Conservation (phyloP, 495 filamentous ascomycete genomes). For the Beverwykella pulmonaria region DNA sequence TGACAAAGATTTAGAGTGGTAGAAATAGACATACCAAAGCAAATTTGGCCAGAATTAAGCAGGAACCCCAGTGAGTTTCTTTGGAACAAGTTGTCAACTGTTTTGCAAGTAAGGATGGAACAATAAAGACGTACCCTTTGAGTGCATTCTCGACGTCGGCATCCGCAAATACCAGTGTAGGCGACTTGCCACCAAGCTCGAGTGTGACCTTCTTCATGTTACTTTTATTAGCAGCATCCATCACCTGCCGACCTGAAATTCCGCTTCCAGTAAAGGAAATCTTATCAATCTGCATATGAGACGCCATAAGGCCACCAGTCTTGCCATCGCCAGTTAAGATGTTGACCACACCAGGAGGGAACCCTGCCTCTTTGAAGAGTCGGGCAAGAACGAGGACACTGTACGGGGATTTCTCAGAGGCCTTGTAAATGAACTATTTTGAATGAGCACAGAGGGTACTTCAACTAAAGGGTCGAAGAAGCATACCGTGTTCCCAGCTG, state of each 20-base stretch:
- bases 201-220: slow-evolving; percentile 44
- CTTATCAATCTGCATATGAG: slow-evolving; percentile 42
- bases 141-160: slow-evolving; percentile 10
- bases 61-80: too few relatives aligned
- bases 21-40: too few relatives aligned
- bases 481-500: slow-evolving; percentile 26
- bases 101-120: too few relatives aligned
- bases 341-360: slow-evolving; percentile 30
- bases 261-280: slow-evolving; percentile 44
- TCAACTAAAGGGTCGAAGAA: too few relatives aligned
- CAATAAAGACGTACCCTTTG: too few relatives aligned
- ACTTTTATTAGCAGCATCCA: slow-evolving; percentile 34
- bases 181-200: slow-evolving; percentile 30
- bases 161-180: slow-evolving; percentile 12
- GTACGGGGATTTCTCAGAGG: slow-evolving; percentile 18
- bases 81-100: too few relatives aligned
- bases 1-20: too few relatives aligned
- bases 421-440: slow-evolving; percentile 24
- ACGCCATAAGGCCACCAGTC: background rate
- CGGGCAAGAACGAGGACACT: background rate
- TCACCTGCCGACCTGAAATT: slow-evolving; percentile 32
- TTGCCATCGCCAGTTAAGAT: slow-evolving; percentile 13
- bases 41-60: too few relatives aligned
- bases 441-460: too few relatives aligned
- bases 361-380: slow-evolving; percentile 21